Percentiles rank a stretch among this genome's conserved stretches.
phyloP scores from a whole-genome alignment of 176 grass and related monocot species.

The Musa acuminata region DNA sequence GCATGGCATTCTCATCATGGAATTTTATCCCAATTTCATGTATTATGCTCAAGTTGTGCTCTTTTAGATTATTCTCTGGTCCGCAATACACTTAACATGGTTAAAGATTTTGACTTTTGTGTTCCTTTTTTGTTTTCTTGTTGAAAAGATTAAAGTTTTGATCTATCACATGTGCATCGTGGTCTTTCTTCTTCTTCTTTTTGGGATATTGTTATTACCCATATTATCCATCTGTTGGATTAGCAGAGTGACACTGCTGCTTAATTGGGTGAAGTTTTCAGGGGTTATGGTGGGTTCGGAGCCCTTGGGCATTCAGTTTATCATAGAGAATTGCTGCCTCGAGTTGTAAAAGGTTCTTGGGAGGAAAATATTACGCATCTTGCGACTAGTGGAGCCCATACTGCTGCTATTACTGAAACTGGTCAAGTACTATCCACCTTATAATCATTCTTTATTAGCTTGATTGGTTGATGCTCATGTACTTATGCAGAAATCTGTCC shows the following conservation, averaged over 20 bases:
- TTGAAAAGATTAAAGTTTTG: not conserved
- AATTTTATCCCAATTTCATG: not conserved
- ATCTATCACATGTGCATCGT: not conserved
- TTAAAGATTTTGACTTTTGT: not conserved
- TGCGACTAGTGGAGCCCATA: conserved; percentile 86
- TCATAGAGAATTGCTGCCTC: conserved; percentile 71
- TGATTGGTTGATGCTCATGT: not conserved
- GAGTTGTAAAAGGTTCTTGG: conserved; percentile 64
- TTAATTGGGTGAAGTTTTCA: conserved; percentile 86
- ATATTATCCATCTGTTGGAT: not conserved
- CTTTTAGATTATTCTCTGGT: not conserved
- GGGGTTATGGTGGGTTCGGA: conserved; percentile 98
- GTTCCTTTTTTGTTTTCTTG: not conserved
- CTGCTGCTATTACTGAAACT: conserved; percentile 56
- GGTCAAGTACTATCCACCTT: conserved; percentile 23
- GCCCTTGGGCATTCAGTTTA: conserved; percentile 90
- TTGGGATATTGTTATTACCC: not conserved
- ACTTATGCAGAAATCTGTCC: not conserved
- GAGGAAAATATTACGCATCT: conserved; percentile 60
- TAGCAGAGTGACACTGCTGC: conserved; percentile 38
- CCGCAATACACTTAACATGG: not conserved
- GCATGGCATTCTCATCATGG: too few species aligned
- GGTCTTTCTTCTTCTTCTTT: not conserved
- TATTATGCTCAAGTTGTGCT: not conserved
- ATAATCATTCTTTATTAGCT: not conserved